Conservation (phyloP, 345 rosid genomes). For the Gossypium stocksii region DNA sequence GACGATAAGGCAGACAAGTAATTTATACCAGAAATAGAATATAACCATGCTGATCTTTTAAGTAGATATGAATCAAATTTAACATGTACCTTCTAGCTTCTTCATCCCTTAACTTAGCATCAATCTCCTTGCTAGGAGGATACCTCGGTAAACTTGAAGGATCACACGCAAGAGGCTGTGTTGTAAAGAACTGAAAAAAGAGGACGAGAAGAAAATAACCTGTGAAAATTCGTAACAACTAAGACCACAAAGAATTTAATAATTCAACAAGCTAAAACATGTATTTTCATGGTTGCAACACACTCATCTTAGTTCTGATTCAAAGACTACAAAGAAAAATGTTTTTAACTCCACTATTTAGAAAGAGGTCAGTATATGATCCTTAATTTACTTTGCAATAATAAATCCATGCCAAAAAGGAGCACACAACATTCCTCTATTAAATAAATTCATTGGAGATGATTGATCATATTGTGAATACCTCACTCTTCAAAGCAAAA, state of each 20-base stretch:
- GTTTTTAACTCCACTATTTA: background rate
- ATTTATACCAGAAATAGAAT: background rate
- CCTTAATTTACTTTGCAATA: background rate
- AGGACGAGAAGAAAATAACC: background rate
- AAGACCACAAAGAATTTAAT: background rate
- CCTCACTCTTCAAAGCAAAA: conserved; percentile 80
- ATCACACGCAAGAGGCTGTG: conserved; percentile 77
- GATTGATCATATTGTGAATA: conserved; percentile 18
- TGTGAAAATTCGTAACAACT: background rate
- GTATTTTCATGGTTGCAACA: background rate
- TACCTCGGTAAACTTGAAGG: conserved; percentile 87
- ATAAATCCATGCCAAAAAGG: background rate
- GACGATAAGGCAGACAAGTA: background rate
- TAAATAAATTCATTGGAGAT: background rate
- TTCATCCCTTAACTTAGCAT: conserved; percentile 77
- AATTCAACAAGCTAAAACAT: background rate
- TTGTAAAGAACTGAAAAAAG: conserved; percentile 56
- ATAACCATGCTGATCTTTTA: background rate
- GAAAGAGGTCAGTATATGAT: background rate
- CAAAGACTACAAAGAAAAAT: background rate
- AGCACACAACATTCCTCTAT: background rate
- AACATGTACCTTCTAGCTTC: conserved; percentile 57
- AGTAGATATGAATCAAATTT: background rate
- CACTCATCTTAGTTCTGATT: background rate
- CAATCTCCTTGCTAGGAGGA: conserved; percentile 96